phyloP scores from a whole-genome alignment of 208 protist species.

The Balamuthia mandrillaris region DNA sequence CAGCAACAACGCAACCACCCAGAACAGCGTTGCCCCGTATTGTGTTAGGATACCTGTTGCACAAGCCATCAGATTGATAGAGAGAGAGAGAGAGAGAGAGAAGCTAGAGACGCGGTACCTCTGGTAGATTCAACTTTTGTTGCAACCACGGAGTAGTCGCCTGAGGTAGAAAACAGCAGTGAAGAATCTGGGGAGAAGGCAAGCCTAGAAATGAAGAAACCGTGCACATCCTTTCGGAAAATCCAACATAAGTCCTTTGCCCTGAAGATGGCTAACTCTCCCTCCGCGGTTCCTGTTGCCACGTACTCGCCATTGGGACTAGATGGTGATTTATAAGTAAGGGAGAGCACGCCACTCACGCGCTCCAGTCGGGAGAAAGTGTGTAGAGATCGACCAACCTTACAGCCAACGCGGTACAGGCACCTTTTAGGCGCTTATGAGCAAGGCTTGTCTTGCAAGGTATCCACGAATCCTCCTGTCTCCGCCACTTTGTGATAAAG shows the following conservation, averaged over 20 bases:
- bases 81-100: background rate
- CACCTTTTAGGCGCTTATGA: background rate
- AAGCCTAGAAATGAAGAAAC: constrained; percentile 35
- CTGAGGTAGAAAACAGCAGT: constrained; percentile 12
- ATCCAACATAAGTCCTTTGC: constrained; percentile 29
- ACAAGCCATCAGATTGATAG: no score
- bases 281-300: constrained; percentile 25
- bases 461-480: no score
- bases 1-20: background rate
- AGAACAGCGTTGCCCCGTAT: background rate
- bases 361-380: background rate
- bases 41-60: no score
- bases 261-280: constrained; percentile 29
- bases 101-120: background rate
- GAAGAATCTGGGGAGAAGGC: constrained; percentile 19
- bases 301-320: constrained; percentile 10
- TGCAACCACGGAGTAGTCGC: background rate
- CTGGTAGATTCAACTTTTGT: background rate
- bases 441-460: background rate
- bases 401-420: background rate
- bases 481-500: constrained; percentile 31
- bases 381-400: background rate
- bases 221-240: background rate
- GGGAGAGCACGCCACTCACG: background rate
- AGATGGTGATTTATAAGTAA: background rate